Evolutionary conservation across 225 moss, liverwort and hornwort species (phyloP), one percentile per base, ranked within the genome.

Genomic region (Anthoceros angustus): DNA sequence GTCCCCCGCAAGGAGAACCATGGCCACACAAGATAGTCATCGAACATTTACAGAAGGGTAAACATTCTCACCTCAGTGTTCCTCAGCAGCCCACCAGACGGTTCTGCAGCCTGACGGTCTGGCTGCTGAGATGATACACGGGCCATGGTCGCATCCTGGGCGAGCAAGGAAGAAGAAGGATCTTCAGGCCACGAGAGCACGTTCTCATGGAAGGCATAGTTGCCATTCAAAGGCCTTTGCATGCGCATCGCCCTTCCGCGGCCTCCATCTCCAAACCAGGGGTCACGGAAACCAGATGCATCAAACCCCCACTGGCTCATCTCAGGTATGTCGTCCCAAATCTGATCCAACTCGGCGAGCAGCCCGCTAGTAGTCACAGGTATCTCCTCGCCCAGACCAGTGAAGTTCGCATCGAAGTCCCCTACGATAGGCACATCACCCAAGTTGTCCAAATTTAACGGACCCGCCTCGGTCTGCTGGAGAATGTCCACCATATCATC

Each of bases 1-100:
- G 16, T 11, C 6, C 45, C 11, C 45, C 45, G 11, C 12, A 16
- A 11, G 45, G 45, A 46, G 11, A 46, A 46, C 45, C 45, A 46
- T 46, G 45, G 45, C 45, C 45, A 16, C 45, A 46, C 12, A 46
- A 11, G 45, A 46, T 46, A 32, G 6, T 46, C 45, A 46, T 46
- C 45, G 45, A 46, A 46, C 45, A 46, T 46, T 46, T 46, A 46
- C 45, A 46, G 45, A 46, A 46, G 45, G 45, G 45, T 46, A 46
- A 46, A 2, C 16, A 46, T 46, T 55, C 55, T 55, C 55, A 55
- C 55, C 55, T 55, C 55, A 55, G 55, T 55, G 55, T 55, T 15
- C 55, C n/a, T 55, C 55, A 15, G 6, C 55, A 55, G 55, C 55
- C 55, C 55, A 32, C 32, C 32, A 1, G 14, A 9, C 5, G 55